Base-by-base conservation (phyloP, 169 alveolate genomes). In the Plasmodium coatneyi region DNA sequence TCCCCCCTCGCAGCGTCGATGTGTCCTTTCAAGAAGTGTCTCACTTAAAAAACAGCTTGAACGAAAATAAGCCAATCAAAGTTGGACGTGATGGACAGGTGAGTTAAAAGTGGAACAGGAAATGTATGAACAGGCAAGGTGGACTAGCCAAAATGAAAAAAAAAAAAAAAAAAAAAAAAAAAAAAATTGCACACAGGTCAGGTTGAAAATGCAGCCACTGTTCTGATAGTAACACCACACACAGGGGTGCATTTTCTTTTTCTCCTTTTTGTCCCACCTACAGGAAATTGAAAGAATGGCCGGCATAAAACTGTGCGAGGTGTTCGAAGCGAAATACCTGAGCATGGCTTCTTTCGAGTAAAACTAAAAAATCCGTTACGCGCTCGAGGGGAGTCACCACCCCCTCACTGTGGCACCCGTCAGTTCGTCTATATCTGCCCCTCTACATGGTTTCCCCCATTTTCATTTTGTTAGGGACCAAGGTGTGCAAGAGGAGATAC, bases 41-140 rank as follows among this genome's bases (percentile, higher is more conserved):
- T 5, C 92, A 96, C 76, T 72, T 96, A 46, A 92, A 82, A 41
- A 96, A 96, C 83, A 81, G 95, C 66, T 84, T 72, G 28, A 92
- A 95, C 83, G 95, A 92, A 54, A 60, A 92, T 78, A 87, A 60
- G 80, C 96, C 96, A 28, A 84, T 96, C 39, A 92, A 91, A 84
- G 94, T 92, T 30, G 95, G 95, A 2, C 93, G 96, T 39, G 97
- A 96, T 80, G 97, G 97, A 5, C 96, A 95, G 83, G 95, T 94
- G 92, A 90, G 87, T 7, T 25, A 71, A 66, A 71, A 66, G 28
- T 49, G 60, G 16, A 19, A 16, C 25, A 30, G 19, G 39, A 81
- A 52, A 54, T 56, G 25, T 56, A 82, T 82, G 81, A n/a, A 82
- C 91, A 66, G 28, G 74, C 79, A 54, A 81, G 34, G 89, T 46